Conservation (phyloP, 2,329 filamentous ascomycete species). For the Claviceps spartinae region DNA sequence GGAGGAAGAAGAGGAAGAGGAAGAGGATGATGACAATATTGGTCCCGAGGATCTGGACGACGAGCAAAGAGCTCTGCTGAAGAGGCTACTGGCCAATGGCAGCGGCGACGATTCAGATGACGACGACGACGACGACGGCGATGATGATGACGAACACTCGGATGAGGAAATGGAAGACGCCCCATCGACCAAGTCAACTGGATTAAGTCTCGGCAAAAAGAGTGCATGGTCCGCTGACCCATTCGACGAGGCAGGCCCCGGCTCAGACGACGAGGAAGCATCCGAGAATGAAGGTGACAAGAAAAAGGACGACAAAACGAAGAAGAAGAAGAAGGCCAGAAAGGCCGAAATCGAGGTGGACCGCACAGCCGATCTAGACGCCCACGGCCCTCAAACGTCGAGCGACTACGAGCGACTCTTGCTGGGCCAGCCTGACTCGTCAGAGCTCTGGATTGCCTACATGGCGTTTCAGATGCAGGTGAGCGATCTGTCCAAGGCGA, state of each 20-base stretch:
- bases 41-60: slow-evolving; percentile 34
- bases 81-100: slow-evolving; percentile 30
- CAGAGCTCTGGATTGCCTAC: slow-evolving; percentile 85
- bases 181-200: slow-evolving; percentile 17
- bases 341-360: slow-evolving; percentile 74
- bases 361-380: slow-evolving; percentile 81
- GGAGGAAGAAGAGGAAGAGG: slow-evolving; percentile 35
- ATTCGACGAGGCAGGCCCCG: slow-evolving; percentile 45
- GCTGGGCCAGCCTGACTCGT: slow-evolving; percentile 85
- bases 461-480: slow-evolving; percentile 98
- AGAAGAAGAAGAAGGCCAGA: slow-evolving; percentile 53
- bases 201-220: slow-evolving; percentile 47
- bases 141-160: slow-evolving; percentile 29
- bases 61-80: slow-evolving; percentile 18
- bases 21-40: slow-evolving; percentile 23
- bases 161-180: slow-evolving; percentile 29
- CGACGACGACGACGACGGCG: slow-evolving; percentile 22
- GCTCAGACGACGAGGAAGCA: slow-evolving; percentile 26
- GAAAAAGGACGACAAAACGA: slow-evolving; percentile 17
- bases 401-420: slow-evolving; percentile 91
- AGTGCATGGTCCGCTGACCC: slow-evolving; percentile 78
- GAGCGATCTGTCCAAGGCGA: slow-evolving; percentile 75
- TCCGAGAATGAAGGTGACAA: slow-evolving; percentile 11
- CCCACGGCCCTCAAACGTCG: slow-evolving; percentile 73
- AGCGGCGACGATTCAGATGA: slow-evolving; percentile 29